These are phyloP conservation scores for Effrenium voratum DNA, from an alignment of 73 alveolate species.

Conservation along the genomic window DNA sequence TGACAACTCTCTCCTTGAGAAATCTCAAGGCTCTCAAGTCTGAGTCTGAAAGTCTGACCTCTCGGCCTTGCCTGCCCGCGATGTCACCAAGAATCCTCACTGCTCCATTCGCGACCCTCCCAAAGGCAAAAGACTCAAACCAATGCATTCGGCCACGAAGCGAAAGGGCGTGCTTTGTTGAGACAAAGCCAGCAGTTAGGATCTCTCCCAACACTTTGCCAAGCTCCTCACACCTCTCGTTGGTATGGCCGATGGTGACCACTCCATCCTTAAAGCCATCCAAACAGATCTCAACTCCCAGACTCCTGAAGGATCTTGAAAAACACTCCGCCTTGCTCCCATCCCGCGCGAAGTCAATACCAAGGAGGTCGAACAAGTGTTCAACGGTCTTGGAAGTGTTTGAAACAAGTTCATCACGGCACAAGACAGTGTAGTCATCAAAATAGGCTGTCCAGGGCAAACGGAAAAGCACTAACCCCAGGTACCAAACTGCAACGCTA, in stretches of 20 bases:
- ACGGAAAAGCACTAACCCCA: not conserved
- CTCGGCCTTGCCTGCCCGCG: not conserved
- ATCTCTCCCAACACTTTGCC: not conserved
- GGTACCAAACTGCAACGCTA: not conserved
- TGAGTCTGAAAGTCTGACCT: not conserved
- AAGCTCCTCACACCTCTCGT: not conserved
- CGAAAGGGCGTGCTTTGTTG: not conserved
- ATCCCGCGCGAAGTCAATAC: not conserved
- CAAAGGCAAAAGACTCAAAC: constrained; percentile 9
- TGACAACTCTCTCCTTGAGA: not conserved
- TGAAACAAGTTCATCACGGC: not conserved
- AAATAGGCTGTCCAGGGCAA: not conserved
- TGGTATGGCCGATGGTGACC: not conserved
- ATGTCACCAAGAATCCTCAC: not conserved
- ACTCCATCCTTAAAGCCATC: too few relatives aligned
- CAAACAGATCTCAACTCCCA: not conserved
- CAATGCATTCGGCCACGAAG: not conserved
- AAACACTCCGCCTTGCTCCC: not conserved
- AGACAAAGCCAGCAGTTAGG: not conserved
- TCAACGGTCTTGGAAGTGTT: not conserved
- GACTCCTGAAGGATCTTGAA: not conserved
- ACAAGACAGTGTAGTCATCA: not conserved
- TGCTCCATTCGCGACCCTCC: not conserved
- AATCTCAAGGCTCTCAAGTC: not conserved
- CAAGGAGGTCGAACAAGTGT: not conserved